Base-by-base conservation (phyloP, 495 filamentous ascomycete species). In the Cercophora sp. region DNA sequence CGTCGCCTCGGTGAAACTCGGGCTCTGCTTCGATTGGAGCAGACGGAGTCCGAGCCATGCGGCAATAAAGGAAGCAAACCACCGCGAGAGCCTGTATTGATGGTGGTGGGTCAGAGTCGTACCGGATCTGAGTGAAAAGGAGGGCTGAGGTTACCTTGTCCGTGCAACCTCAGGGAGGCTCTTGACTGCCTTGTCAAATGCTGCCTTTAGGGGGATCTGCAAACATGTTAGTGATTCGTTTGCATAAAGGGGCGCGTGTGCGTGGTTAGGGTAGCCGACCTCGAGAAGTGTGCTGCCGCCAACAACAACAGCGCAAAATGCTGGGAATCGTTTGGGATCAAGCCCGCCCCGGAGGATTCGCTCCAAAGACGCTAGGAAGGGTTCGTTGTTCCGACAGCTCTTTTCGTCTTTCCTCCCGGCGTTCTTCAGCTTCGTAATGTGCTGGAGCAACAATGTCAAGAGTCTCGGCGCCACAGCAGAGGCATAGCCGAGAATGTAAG, bases 201-300 rank as follows among this genome's bases (percentile, higher is more conserved):
- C 27, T 13, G 34, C 51, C 24, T 41, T 46, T 16, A 73, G 20
- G 0, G 69, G 68, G n/a, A 64, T 50, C 71, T 75, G 44, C 24
- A 23, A 16, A 9, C 8, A 2, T 3, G 54, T 59, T 26, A 57
- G 59, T 48, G 31, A 25, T 16, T 35, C 27, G n/a, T 25, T 24
- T 16, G 8, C 16, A 27, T 15, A 9, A 22, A 20, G 16, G 13
- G 9, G 16, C 2, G 24, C 13, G 23, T 9, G 25, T 20, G 11
- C 6, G 4, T n/a, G 19, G 48, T 15, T 5, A 24, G 1, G 24
- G 24, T 16, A 40, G 70, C 72, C 64, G 68, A 70, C 78, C 69
- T 86, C 83, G n/a, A 93, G 68, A 40, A 91, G 57, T 13, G 86
- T 88, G 53, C 85, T 88, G 24, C 88, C 86, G 29, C 88, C 89